phyloP scores from a whole-genome alignment of 306 rosid species.

The Mimosa pudica region DNA sequence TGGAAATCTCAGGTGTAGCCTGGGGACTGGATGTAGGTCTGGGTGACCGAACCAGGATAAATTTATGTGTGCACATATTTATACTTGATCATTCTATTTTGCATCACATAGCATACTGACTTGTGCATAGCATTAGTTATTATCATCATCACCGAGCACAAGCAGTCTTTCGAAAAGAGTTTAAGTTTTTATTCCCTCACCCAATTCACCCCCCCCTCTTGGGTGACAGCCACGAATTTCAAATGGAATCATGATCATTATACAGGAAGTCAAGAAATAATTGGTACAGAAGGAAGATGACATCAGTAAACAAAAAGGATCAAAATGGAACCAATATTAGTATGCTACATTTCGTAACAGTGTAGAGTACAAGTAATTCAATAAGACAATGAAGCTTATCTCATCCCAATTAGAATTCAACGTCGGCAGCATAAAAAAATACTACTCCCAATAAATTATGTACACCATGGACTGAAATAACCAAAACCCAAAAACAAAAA shows the following conservation, averaged over 20 bases:
- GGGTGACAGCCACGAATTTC: no score
- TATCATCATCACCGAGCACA: no score
- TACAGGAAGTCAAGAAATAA: constrained; percentile 19
- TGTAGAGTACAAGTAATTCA: not conserved
- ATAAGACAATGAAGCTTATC: not conserved
- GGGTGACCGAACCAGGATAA: no score
- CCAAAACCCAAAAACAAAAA: constrained; percentile 8
- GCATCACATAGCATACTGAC: no score
- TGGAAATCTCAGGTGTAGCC: no score
- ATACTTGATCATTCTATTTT: no score
- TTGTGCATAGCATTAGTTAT: no score
- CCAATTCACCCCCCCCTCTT: no score
- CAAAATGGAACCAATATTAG: not conserved
- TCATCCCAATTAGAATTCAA: not conserved
- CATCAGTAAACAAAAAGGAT: not conserved
- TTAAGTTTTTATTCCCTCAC: no score
- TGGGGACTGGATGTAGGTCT: no score
- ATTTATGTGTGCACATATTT: no score
- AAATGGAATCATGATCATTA: constrained; percentile 21
- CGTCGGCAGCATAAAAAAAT: constrained; percentile 2
- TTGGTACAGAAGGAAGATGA: not conserved
- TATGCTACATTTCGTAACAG: not conserved
- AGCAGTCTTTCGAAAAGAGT: no score
- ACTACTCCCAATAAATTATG: not conserved
- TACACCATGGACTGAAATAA: constrained; percentile 2